Evolutionary conservation across 2,329 filamentous ascomycete genomes (phyloP), one percentile per base, ranked within the genome.

Genomic region (Pyrenochaeta sp.): DNA sequence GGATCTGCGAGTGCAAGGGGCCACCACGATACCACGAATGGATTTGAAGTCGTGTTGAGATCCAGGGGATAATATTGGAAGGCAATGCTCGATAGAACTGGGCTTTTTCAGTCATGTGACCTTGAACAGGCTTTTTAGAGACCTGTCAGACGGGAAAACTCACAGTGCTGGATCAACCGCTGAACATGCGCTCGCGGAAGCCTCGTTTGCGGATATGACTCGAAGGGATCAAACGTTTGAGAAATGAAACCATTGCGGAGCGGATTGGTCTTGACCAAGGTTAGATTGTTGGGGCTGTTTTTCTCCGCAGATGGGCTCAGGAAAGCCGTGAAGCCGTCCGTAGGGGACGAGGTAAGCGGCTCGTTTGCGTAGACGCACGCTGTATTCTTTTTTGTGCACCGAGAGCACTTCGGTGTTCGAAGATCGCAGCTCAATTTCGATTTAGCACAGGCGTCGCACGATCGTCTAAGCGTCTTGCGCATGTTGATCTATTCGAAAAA

Each of bases 21-120:
- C 81, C 81, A 84, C 81, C 81, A 84, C 0, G 80, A 82, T 6
- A 82, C 67, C 13, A 84, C 66, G 47, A 84, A 84, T 0, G 81
- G 81, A 51, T 84, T 84, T 6, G 81, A 80, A 0, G 63, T 62
- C n/a, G 72, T 56, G 46, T 72, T 75, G 6, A 81, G 66, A 37
- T 84, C 81, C 14, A 83, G 68, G 1, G 81, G 81, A 53, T 84
- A 84, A 54, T 83, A 84, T 49, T 83, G 77, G 36, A 84, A 84
- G 0, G 81, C 79, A 32, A 84, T 83, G 30, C 78, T 81, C 28
- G 76, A 73, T 3, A 83, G 66, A 48, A 84, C 81, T 82, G 40
- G 9, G 7, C 30, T 17, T 9, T n/a, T n/a, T 37, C 3, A 23
- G 45, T 30, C 5, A 13, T 20, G 14, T 19, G 10, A 19, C 7